Percentiles rank a stretch among this genome's conserved stretches.
Conservation (phyloP, 306 rosid species). For the Echinosophora koreensis region DNA sequence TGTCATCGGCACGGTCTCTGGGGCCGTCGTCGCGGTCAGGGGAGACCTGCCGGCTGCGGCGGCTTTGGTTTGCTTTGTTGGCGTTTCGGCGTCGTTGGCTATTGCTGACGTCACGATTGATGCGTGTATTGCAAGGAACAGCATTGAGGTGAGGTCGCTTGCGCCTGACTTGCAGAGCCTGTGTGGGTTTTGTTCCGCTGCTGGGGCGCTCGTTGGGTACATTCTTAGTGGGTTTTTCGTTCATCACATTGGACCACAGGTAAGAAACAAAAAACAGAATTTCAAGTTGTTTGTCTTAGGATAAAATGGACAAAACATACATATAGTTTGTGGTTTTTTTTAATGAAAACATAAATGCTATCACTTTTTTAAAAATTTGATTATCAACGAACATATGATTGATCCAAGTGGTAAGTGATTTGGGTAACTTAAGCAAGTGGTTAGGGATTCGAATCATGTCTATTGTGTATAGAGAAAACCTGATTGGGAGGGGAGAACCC, state of each 20-base stretch:
- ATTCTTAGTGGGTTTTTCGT: constrained; percentile 68
- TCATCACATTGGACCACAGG: constrained; percentile 75
- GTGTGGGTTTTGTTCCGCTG: constrained; percentile 68
- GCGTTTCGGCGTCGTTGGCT: constrained; percentile 63
- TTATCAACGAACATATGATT: too few species aligned
- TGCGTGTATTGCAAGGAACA: constrained; percentile 76
- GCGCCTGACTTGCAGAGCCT: constrained; percentile 81
- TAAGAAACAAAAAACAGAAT: background rate
- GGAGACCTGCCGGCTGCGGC: constrained; percentile 34
- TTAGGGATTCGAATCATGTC: too few species aligned
- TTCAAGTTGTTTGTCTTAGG: too few species aligned
- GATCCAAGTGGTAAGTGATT: too few species aligned
- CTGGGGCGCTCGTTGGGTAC: constrained; percentile 70
- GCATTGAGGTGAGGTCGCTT: constrained; percentile 62
- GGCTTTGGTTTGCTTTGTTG: constrained; percentile 64
- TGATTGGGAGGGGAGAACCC: too few species aligned
- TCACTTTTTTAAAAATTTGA: too few species aligned
- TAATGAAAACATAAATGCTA: too few species aligned
- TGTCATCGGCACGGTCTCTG: constrained; percentile 52
- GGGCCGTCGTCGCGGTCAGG: constrained; percentile 40
- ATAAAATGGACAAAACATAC: too few species aligned
- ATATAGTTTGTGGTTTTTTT: too few species aligned
- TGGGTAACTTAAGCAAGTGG: too few species aligned
- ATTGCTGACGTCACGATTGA: constrained; percentile 81
- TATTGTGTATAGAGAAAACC: too few species aligned